Evolutionary conservation across 2,329 filamentous ascomycete genomes (phyloP).

Genomic region (Neocatenulostroma microsporum): DNA sequence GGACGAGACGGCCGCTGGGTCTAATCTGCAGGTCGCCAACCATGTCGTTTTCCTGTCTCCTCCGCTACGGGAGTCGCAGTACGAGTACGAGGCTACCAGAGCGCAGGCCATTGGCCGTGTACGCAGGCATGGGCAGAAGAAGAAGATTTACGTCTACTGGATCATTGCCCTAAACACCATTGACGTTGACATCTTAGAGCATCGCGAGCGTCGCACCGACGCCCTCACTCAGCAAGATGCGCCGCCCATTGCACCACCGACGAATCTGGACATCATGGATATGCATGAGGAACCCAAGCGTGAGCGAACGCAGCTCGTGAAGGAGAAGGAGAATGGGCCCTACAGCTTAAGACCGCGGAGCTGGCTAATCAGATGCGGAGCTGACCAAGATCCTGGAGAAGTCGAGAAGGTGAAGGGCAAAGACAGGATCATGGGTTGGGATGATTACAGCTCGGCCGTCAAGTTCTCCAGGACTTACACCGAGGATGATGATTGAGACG

Average conservation of each 20-base stretch:
- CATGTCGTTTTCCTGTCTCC: conserved; percentile 58
- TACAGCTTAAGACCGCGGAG: conserved; percentile 27
- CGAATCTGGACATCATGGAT: too few species aligned
- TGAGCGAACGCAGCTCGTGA: conserved; percentile 25
- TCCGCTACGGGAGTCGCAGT: conserved; percentile 42
- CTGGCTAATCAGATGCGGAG: conserved; percentile 19
- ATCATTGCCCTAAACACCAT: conserved; percentile 72
- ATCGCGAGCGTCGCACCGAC: conserved; percentile 29
- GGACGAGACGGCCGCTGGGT: conserved; percentile 51
- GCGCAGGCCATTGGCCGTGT: conserved; percentile 56
- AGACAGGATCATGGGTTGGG: conserved; percentile 23
- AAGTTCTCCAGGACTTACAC: conserved; percentile 27
- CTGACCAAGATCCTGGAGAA: conserved; percentile 5
- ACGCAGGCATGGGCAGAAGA: conserved; percentile 51
- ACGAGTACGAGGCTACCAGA: conserved; percentile 52
- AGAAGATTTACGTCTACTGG: conserved; percentile 55
- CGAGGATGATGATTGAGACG: conserved; percentile 24
- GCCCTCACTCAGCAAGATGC: conserved; percentile 18
- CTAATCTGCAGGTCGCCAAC: conserved; percentile 55
- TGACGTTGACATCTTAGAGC: conserved; percentile 41
- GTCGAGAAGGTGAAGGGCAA: conserved; percentile 13
- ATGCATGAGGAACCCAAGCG: conserved; percentile 2
- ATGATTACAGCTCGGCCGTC: conserved; percentile 27
- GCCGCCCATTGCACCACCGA: conserved; percentile 10
- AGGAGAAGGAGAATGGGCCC: conserved; percentile 16